Conservation (phyloP, 495 filamentous ascomycete genomes). For the Neurospora sp. region DNA sequence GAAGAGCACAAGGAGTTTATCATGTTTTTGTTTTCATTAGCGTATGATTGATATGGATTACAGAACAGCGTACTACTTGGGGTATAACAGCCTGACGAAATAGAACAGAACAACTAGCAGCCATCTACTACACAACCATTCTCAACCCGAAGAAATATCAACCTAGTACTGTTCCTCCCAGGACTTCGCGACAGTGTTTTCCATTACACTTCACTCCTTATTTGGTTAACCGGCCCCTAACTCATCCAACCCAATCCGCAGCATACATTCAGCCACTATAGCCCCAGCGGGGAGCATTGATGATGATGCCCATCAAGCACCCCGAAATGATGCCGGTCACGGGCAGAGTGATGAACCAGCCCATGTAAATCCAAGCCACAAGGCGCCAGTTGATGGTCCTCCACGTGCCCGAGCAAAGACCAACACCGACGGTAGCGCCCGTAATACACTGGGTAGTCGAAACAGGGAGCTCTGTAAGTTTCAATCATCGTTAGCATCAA, state of each 20-base stretch:
- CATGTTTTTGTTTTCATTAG: neutral
- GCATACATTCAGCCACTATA: neutral
- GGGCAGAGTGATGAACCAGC: constrained; percentile 51
- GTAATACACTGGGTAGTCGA: constrained; percentile 54
- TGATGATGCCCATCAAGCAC: constrained; percentile 44
- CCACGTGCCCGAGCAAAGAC: constrained; percentile 46
- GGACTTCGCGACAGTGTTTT: neutral
- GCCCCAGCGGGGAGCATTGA: constrained; percentile 42
- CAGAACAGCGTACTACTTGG: neutral
- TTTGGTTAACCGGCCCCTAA: neutral
- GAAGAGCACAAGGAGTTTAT: neutral
- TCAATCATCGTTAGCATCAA: neutral
- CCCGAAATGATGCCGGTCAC: constrained; percentile 45
- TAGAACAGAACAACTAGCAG: neutral
- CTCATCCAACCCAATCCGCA: neutral
- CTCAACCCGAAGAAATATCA: neutral
- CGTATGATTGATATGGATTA: neutral
- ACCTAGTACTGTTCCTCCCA: neutral
- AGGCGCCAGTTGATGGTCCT: constrained; percentile 51
- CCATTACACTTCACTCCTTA: neutral
- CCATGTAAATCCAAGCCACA: constrained; percentile 45
- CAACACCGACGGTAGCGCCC: constrained; percentile 52
- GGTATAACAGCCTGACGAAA: neutral
- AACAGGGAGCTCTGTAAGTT: constrained; percentile 35
- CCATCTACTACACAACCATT: neutral